Conservation (phyloP, 2,329 filamentous ascomycete genomes). For the Clarireedia monteithiana region DNA sequence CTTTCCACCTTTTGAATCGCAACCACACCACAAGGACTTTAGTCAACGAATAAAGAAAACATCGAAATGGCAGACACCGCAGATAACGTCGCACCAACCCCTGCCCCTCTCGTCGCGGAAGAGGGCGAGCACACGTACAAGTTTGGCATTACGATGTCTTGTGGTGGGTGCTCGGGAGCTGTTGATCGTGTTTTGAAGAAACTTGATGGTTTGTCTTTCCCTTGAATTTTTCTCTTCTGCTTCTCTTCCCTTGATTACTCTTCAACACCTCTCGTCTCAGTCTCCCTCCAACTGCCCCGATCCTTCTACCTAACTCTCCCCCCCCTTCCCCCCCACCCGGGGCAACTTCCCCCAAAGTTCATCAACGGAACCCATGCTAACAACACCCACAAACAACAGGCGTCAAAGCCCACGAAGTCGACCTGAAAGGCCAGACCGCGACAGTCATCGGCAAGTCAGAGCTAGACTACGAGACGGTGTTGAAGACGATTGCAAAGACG, state of each 20-base stretch:
- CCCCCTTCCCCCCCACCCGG: too few species aligned
- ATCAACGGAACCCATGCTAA: background rate
- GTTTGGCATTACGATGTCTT: conserved; percentile 91
- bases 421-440: conserved; percentile 78
- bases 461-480: conserved; percentile 71
- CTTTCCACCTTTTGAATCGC: background rate
- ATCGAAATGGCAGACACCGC: conserved; percentile 5
- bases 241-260: background rate
- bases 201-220: conserved; percentile 61
- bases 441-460: conserved; percentile 62
- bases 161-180: conserved; percentile 91
- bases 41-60: background rate
- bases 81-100: background rate
- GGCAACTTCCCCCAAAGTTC: background rate
- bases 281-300: background rate
- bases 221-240: background rate
- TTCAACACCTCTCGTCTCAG: background rate
- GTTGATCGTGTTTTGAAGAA: conserved; percentile 88
- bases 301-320: background rate
- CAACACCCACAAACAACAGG: conserved; percentile 41
- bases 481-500: conserved; percentile 87
- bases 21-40: background rate
- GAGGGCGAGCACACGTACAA: conserved; percentile 68
- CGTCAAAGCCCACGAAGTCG: conserved; percentile 80
- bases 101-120: conserved; percentile 2